Percentiles rank a stretch among this genome's conserved stretches.
Conservation (phyloP, 2,329 filamentous ascomycete genomes). For the Volutella citrinella region DNA sequence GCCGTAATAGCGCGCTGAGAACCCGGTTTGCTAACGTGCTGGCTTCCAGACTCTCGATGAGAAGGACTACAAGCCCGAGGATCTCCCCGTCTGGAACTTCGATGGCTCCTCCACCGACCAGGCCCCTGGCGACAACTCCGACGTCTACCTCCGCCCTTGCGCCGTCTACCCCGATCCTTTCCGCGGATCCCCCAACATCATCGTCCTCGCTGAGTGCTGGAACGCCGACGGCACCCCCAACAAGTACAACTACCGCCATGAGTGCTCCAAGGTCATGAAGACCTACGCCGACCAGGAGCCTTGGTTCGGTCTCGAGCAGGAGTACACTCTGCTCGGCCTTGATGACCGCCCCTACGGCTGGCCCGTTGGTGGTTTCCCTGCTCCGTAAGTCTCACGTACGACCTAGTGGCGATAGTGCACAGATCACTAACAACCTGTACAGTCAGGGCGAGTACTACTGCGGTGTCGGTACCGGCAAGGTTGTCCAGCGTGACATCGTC, state of each 20-base stretch:
- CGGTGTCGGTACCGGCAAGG: constrained; percentile 94
- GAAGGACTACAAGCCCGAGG: constrained; percentile 47
- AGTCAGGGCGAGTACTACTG: constrained; percentile 55
- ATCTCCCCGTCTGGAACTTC: constrained; percentile 56
- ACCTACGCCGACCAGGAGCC: constrained; percentile 77
- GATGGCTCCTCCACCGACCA: constrained; percentile 86
- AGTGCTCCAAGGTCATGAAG: constrained; percentile 87
- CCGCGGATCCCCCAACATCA: constrained; percentile 84
- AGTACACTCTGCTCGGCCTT: constrained; percentile 79
- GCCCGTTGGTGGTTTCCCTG: constrained; percentile 73
- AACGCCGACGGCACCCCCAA: constrained; percentile 92
- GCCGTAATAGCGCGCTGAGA: too few species aligned
- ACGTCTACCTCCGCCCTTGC: constrained; percentile 91
- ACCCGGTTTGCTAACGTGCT: constrained; percentile 4
- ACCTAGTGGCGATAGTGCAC: not conserved
- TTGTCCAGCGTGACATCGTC: constrained; percentile 96
- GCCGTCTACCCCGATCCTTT: constrained; percentile 91
- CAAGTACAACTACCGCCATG: constrained; percentile 97
- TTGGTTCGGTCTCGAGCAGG: constrained; percentile 98
- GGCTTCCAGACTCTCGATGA: constrained; percentile 45
- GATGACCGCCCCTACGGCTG: constrained; percentile 84
- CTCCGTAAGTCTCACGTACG: constrained; percentile 46
- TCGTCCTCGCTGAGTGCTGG: constrained; percentile 94
- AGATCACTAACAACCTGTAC: constrained; percentile 11
- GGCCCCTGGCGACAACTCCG: constrained; percentile 91